phyloP scores from a whole-genome alignment of 805 yeast genomes.

The Metschnikowia gelsemii region DNA sequence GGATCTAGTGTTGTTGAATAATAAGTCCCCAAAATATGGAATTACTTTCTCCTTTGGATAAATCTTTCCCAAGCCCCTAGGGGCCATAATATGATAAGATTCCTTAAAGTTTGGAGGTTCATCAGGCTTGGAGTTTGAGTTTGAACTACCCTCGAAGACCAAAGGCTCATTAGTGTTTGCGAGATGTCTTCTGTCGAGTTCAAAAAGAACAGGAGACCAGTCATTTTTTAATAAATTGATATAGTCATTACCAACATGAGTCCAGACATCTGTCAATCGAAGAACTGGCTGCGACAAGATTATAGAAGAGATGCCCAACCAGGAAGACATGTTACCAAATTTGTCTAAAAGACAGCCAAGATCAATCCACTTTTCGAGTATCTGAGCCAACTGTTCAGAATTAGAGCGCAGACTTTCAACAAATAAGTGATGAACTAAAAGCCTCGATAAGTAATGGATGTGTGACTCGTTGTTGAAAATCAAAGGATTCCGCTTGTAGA shows the following conservation, averaged over 20 bases:
- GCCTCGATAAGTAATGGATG: conserved; percentile 74
- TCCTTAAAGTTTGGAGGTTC: conserved; percentile 27
- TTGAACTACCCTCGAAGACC: conserved; percentile 18
- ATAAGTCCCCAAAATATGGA: conserved; percentile 88
- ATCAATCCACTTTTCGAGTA: conserved; percentile 80
- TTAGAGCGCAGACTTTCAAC: conserved; percentile 38
- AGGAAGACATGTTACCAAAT: conserved; percentile 88
- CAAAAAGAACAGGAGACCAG: conserved; percentile 93
- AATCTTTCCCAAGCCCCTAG: conserved; percentile 78
- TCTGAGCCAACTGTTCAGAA: conserved; percentile 53
- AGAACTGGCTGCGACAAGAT: conserved; percentile 80
- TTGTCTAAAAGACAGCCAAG: conserved; percentile 75
- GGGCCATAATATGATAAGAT: conserved; percentile 74
- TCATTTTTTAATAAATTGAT: conserved; percentile 65
- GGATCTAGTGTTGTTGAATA: conserved; percentile 43
- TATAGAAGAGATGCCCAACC: conserved; percentile 86
- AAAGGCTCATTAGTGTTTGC: conserved; percentile 25
- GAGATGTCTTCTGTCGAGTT: conserved; percentile 73
- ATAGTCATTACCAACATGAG: conserved; percentile 57
- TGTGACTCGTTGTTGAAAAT: conserved; percentile 65
- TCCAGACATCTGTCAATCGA: conserved; percentile 75
- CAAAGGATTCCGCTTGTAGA: conserved; percentile 66
- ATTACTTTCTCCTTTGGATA: conserved; percentile 77
- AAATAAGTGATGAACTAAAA: conserved; percentile 69
- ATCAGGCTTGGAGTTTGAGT: conserved; percentile 13